A percentile compares a stretch with the other conserved stretches of the same genome.
Evolutionary conservation across 257 asterid species (phyloP).

Genomic region (Solanum chmielewskii): DNA sequence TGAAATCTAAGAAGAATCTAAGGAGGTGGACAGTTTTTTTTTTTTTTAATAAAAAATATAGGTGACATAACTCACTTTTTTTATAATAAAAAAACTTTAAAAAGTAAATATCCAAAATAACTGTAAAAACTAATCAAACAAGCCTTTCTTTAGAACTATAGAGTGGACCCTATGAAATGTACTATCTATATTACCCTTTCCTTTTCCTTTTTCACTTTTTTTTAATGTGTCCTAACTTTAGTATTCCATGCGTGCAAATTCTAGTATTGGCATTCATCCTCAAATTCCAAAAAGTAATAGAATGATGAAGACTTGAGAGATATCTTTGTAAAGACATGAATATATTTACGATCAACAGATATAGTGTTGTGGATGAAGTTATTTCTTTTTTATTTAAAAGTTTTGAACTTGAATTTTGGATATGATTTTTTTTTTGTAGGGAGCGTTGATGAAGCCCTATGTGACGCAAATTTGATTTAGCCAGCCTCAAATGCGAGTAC

Average conservation of each 20-base stretch:
- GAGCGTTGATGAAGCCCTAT: not conserved
- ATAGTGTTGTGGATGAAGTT: not conserved
- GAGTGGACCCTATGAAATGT: not conserved
- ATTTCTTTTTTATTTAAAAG: too few relatives aligned
- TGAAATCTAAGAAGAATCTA: constrained; percentile 11
- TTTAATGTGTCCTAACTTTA: not conserved
- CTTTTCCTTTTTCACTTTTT: not conserved
- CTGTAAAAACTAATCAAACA: constrained; percentile 6
- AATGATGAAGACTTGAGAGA: not conserved
- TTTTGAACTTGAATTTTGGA: not conserved
- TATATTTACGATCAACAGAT: too few relatives aligned
- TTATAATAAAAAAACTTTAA: not conserved
- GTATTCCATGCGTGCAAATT: not conserved
- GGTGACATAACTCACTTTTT: not conserved
- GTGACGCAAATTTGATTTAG: not conserved
- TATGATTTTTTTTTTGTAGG: accelerated
- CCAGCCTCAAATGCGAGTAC: not conserved
- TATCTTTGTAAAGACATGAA: not conserved
- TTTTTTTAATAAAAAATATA: not conserved
- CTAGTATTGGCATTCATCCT: not conserved
- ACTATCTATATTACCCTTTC: not conserved
- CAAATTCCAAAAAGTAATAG: not conserved
- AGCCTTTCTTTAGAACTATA: not conserved
- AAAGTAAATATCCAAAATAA: constrained; percentile 5
- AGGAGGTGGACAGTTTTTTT: not conserved